These are phyloP conservation scores for Umbilicus rupestris DNA, from an alignment of 164 flowering plant genomes.

Conservation along the genomic window DNA sequence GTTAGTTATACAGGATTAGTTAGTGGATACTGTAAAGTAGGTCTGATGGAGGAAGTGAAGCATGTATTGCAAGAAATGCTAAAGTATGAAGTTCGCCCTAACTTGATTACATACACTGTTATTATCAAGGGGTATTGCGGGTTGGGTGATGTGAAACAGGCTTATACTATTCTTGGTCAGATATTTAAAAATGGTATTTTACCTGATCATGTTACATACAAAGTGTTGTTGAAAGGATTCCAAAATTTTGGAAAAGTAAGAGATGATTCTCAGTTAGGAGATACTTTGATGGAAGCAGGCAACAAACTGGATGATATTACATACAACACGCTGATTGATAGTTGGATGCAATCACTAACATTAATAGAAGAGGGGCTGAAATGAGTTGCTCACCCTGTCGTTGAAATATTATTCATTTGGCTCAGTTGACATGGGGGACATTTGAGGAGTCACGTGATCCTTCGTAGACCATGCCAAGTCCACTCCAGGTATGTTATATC, in stretches of 20 bases:
- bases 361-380: background rate
- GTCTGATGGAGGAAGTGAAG: constrained; percentile 48
- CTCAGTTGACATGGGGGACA: background rate
- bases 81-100: constrained; percentile 32
- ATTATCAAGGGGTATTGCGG: constrained; percentile 56
- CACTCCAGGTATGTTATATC: background rate
- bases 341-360: constrained; percentile 15
- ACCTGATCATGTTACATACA: constrained; percentile 66
- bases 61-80: constrained; percentile 43
- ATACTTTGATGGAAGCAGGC: constrained; percentile 34
- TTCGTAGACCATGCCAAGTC: background rate
- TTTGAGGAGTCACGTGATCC: background rate
- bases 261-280: constrained; percentile 38
- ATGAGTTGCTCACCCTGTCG: background rate
- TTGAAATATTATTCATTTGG: background rate
- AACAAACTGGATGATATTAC: constrained; percentile 38
- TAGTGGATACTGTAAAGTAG: constrained; percentile 57
- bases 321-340: constrained; percentile 43
- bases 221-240: constrained; percentile 33
- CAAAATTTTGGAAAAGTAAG: constrained; percentile 40
- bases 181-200: constrained; percentile 46
- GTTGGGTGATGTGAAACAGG: constrained; percentile 34
- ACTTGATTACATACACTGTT: constrained; percentile 58
- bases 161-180: constrained; percentile 36
- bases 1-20: constrained; percentile 61